These are phyloP conservation scores for Nicotiana undulata DNA, from an alignment of 257 asterid genomes.

Conservation along the genomic window DNA sequence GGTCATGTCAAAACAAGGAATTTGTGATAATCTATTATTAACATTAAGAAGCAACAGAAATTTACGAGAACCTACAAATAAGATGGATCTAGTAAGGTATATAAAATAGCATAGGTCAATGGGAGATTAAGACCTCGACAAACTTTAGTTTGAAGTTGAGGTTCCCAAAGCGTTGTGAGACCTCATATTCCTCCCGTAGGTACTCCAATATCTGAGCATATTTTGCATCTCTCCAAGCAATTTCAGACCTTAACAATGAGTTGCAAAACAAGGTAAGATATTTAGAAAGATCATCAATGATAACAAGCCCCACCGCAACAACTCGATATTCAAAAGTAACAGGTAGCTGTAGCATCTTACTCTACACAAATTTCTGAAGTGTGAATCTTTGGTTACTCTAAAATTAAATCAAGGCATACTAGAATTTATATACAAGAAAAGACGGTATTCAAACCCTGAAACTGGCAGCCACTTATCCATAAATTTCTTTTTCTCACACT, in stretches of 20 bases:
- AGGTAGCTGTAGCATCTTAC: background rate
- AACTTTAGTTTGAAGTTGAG: constrained; percentile 86
- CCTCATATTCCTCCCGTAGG: constrained; percentile 94
- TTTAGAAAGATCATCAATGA: background rate
- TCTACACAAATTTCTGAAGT: background rate
- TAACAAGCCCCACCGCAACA: background rate
- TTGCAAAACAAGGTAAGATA: background rate
- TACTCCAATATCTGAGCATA: constrained; percentile 87
- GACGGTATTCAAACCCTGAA: background rate
- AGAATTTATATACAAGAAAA: background rate
- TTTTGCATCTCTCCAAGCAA: constrained; percentile 98
- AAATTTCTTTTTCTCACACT: background rate
- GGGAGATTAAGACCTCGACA: constrained; percentile 55
- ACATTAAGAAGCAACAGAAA: background rate
- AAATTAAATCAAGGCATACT: background rate
- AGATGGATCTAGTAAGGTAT: background rate
- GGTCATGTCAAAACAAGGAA: background rate
- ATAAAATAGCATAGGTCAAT: background rate
- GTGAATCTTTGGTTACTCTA: background rate
- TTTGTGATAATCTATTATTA: background rate
- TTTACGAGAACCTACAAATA: background rate
- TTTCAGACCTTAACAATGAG: constrained; percentile 68
- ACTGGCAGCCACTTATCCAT: background rate
- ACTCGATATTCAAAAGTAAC: background rate
- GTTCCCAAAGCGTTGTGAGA: constrained; percentile 88